Conservation (phyloP, 352 stramenopile species). For the Phytophthora nicotianae region DNA sequence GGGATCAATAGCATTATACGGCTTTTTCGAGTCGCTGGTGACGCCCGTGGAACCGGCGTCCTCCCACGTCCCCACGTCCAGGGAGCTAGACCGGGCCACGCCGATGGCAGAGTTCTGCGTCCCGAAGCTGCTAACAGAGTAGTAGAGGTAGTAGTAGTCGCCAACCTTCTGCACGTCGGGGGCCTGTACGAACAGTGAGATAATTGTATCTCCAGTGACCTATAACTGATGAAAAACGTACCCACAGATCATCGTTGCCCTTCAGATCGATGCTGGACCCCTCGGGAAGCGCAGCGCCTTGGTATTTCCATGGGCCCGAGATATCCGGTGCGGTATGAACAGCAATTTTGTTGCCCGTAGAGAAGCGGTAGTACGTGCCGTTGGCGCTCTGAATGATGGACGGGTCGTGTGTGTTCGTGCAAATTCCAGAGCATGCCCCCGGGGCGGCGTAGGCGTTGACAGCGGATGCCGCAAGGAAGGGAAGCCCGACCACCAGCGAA, state of each 20-base stretch:
- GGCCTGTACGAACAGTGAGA: constrained; percentile 14
- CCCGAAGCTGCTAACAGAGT: constrained; percentile 55
- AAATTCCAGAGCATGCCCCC: constrained; percentile 21
- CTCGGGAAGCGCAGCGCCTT: constrained; percentile 39
- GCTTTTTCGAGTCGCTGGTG: constrained; percentile 29
- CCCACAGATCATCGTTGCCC: constrained; percentile 49
- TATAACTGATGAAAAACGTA: not conserved
- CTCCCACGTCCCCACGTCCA: constrained; percentile 48
- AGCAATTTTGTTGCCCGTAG: constrained; percentile 43
- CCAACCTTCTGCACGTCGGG: constrained; percentile 49
- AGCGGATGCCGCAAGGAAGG: constrained; percentile 10
- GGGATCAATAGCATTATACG: constrained; percentile 62
- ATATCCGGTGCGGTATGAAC: constrained; percentile 46
- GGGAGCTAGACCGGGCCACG: constrained; percentile 39
- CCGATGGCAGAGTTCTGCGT: constrained; percentile 51
- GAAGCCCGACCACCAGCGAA: too few species aligned
- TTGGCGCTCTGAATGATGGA: constrained; percentile 41
- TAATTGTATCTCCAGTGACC: not conserved
- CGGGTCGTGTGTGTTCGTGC: constrained; percentile 45
- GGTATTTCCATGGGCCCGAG: constrained; percentile 44
- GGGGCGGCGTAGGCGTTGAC: constrained; percentile 26
- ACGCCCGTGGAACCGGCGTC: constrained; percentile 45
- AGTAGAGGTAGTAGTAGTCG: constrained; percentile 66
- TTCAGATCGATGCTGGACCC: constrained; percentile 51
- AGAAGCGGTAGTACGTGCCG: constrained; percentile 58